Percentiles rank a stretch among this genome's conserved stretches.
phyloP scores from a whole-genome alignment of 2,329 filamentous ascomycete species.

The Aspergillus fischeri region DNA sequence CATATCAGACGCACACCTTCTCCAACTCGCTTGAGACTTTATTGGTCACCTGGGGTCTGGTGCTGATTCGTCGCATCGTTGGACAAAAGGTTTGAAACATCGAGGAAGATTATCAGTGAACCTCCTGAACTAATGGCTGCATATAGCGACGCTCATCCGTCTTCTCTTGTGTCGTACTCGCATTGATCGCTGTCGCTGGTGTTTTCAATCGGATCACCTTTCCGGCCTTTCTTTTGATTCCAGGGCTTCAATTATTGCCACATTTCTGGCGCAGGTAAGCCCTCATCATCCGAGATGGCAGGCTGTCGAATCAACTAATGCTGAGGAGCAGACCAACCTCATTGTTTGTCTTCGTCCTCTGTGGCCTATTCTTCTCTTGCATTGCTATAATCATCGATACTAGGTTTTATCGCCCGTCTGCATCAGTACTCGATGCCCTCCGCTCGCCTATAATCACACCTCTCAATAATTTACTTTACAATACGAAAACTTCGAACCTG shows the following conservation, averaged over 20 bases:
- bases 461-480: conserved; percentile 74
- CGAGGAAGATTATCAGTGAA: conserved; percentile 1
- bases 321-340: conserved; percentile 47
- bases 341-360: conserved; percentile 60
- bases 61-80: conserved; percentile 81
- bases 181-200: conserved; percentile 77
- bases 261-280: conserved; percentile 77
- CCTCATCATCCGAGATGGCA: conserved; percentile 12
- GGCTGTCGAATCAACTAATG: conserved; percentile 17
- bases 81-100: conserved; percentile 62
- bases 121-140: conserved; percentile 8
- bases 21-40: conserved; percentile 96
- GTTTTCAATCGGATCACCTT: conserved; percentile 97
- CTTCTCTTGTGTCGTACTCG: conserved; percentile 71
- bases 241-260: conserved; percentile 75
- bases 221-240: conserved; percentile 84
- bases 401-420: conserved; percentile 62
- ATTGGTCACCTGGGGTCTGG: conserved; percentile 86
- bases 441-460: conserved; percentile 67
- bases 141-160: conserved; percentile 68
- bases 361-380: conserved; percentile 63
- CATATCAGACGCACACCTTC: conserved; percentile 96
- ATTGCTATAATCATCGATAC: conserved; percentile 81
- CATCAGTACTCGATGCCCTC: conserved; percentile 37
- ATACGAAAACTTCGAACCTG: conserved; percentile 65